Evolutionary conservation across 345 rosid species (phyloP).

Genomic region (Tarenaya hassleriana): DNA sequence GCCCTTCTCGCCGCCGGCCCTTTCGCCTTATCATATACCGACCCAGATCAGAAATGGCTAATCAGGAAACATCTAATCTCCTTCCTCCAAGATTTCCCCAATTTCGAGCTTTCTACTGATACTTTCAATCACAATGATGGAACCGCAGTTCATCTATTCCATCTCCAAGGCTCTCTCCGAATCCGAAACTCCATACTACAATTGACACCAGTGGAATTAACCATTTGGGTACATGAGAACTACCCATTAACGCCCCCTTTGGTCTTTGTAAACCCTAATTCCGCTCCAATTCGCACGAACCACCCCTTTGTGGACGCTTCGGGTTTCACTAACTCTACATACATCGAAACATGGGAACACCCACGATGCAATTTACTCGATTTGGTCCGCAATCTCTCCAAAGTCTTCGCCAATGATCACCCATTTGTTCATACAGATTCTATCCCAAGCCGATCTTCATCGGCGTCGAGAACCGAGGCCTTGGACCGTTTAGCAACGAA

Average conservation of each 20-base stretch:
- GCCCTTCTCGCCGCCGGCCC: slow-evolving; percentile 39
- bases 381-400: slow-evolving; percentile 42
- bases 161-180: slow-evolving; percentile 37
- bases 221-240: slow-evolving; percentile 62
- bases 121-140: slow-evolving; percentile 60
- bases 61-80: slow-evolving; percentile 57
- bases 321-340: slow-evolving; percentile 41
- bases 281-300: slow-evolving; percentile 28
- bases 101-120: slow-evolving; percentile 34
- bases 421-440: slow-evolving; percentile 31
- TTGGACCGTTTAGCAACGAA: slow-evolving; percentile 52
- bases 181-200: slow-evolving; percentile 21
- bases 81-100: slow-evolving; percentile 42
- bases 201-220: slow-evolving; percentile 35
- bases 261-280: slow-evolving; percentile 32
- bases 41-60: slow-evolving; percentile 49
- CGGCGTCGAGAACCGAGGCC: slow-evolving; percentile 50
- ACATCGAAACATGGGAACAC: slow-evolving; percentile 45
- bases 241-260: slow-evolving; percentile 58
- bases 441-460: slow-evolving; percentile 27
- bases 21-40: slow-evolving; percentile 53
- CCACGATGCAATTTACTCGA: slow-evolving; percentile 41
- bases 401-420: slow-evolving; percentile 46
- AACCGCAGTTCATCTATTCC: slow-evolving; percentile 43
- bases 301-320: slow-evolving; percentile 61